Percentiles rank a stretch among this genome's conserved stretches.
Evolutionary conservation across 345 rosid genomes (phyloP).

Genomic region (Dovyalis caffra): DNA sequence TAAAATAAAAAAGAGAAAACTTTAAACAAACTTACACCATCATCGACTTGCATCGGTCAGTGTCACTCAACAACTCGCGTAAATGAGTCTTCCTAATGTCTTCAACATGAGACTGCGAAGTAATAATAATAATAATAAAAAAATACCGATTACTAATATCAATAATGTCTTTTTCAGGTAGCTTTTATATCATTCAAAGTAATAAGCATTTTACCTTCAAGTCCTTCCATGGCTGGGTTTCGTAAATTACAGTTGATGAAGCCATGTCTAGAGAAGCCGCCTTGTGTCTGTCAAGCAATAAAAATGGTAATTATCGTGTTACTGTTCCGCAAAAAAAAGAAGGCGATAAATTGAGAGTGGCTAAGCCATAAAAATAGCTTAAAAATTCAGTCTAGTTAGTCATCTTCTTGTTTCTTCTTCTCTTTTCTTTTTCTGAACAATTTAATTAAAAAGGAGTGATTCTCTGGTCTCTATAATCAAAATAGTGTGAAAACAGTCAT

Average conservation of each 20-base stretch:
- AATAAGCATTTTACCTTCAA: constrained; percentile 56
- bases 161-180: neutral
- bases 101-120: constrained; percentile 61
- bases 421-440: too few relatives aligned
- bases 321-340: neutral
- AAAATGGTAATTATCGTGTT: too few relatives aligned
- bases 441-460: too few relatives aligned
- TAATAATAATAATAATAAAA: neutral
- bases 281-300: too few relatives aligned
- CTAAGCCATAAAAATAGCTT: too few relatives aligned
- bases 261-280: constrained; percentile 37
- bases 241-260: constrained; percentile 62
- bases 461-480: too few relatives aligned
- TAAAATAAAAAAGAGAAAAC: neutral
- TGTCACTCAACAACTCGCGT: constrained; percentile 73
- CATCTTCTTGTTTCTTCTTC: too few relatives aligned
- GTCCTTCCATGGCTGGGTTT: constrained; percentile 76
- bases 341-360: too few relatives aligned
- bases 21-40: constrained; percentile 46
- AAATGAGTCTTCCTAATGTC: constrained; percentile 71
- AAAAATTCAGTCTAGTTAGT: too few relatives aligned
- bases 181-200: neutral
- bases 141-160: neutral
- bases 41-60: constrained; percentile 69
- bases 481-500: too few relatives aligned